phyloP scores from a whole-genome alignment of 2,329 filamentous ascomycete genomes.

The Aspergillus latus region DNA sequence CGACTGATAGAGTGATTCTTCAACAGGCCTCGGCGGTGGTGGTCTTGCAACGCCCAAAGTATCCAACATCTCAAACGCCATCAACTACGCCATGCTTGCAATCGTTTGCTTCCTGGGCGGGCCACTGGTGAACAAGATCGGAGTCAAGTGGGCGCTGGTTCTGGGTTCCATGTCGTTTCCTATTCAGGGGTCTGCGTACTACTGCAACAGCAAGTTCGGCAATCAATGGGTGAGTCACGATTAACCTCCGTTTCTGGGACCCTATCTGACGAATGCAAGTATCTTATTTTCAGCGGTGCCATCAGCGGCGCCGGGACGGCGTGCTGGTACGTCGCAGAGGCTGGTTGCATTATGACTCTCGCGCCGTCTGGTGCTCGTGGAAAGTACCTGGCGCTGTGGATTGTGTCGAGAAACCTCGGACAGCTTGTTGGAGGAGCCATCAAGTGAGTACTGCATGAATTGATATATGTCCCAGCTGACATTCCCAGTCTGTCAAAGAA shows the following conservation, averaged over 20 bases:
- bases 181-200: conserved; percentile 50
- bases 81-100: conserved; percentile 31
- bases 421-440: conserved; percentile 51
- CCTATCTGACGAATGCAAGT: conserved; percentile 19
- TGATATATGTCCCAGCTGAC: not conserved
- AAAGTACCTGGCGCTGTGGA: conserved; percentile 52
- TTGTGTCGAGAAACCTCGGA: conserved; percentile 49
- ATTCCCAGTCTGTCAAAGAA: conserved; percentile 39
- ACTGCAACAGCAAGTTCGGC: conserved; percentile 52
- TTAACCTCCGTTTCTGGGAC: not conserved
- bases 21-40: conserved; percentile 43
- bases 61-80: conserved; percentile 43
- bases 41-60: conserved; percentile 48
- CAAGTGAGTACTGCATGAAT: conserved; percentile 33
- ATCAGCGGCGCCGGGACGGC: conserved; percentile 44
- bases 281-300: conserved; percentile 43
- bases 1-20: not conserved
- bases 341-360: conserved; percentile 51
- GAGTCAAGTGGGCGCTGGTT: conserved; percentile 49
- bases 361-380: conserved; percentile 49
- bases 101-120: conserved; percentile 46
- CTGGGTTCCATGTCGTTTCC: conserved; percentile 46
- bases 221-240: conserved; percentile 40
- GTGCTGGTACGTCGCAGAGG: conserved; percentile 53
- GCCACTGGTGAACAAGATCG: conserved; percentile 49